Base-by-base conservation (phyloP, 2,329 filamentous ascomycete species). In the Akanthomyces dipterigenus region DNA sequence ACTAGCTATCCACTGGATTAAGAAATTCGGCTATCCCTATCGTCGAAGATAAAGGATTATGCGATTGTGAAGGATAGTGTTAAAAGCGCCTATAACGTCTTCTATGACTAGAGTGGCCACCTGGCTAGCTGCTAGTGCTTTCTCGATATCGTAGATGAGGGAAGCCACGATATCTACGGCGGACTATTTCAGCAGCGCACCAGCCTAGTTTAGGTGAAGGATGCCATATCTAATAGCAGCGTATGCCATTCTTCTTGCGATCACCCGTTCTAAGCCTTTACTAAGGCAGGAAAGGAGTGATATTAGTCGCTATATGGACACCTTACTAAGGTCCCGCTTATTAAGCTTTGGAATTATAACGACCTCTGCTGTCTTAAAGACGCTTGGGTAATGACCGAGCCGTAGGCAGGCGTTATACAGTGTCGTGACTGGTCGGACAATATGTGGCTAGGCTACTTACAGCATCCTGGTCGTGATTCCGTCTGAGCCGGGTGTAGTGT, bases 241-340 rank as follows among this genome's bases (percentile, higher is more conserved):
- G 43, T 43, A 68, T 9, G 64, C 64, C 11, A 70, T 58, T 38
- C 64, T 58, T 51, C 62, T 62, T 46, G 65, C 66, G 12, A 71
- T 62, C 5, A 71, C 51, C 18, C 66, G 61, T 59, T 71, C 67
- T 9, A 71, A 64, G 64, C n/a, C n/a, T n/a, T n/a, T n/a, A n/a
- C n/a, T n/a, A n/a, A n/a, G n/a, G n/a, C n/a, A n/a, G n/a, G n/a
- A 68, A 8, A 70, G 65, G 16, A 71, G 64, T 50, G 67, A 68
- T 42, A 70, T 70, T 3, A 63, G 66, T 14, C 66, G 62, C 63
- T 62, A 71, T 26, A 64, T 64, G n/a, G 62, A 49, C 5, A 64
- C 64, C 2, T 40, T 55, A 8, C 58, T 64, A 9, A 65, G 62
- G 59, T 70, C 58, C 55, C 65, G 62, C 18, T 65, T 65, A 18